Base-by-base conservation (phyloP, 192 early-diverging fungal species). In the Backusella liffmaniae region DNA sequence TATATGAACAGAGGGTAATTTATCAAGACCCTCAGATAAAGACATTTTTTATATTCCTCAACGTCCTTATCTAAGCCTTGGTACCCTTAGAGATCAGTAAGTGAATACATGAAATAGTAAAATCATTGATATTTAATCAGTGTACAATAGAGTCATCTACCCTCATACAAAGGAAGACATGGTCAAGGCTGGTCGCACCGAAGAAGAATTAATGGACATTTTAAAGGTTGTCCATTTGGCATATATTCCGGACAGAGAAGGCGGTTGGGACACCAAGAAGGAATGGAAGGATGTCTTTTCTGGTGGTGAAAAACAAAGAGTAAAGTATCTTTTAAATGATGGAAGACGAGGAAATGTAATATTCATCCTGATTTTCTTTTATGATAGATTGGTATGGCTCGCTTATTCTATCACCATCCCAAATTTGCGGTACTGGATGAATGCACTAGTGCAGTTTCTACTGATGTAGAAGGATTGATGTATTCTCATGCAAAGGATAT, bases 11-110 rank as follows among this genome's bases (percentile, higher is more conserved):
- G 94, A 86, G 73, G 93, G 93, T 71, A 83, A 85, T 6, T 70
- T 94, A 73, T 80, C 87, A 23, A 89, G 91, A 62, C 94, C 94
- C 32, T 85, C 85, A 79, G 84, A 88, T 81, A 86, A 90, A 67
- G 92, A 94, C 80, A 96, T 99, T 77, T 97, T 99, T 80, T 99
- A 99, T 85, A 95, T 99, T 67, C 98, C 98, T 44, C 98, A 99
- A 84, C 90, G 96, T 41, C 96, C 98, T 18, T 99, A 99, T 79
- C 87, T 99, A 37, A 91, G 94, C 53, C 80, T 97, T 16, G 97
- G 98, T 30, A 96, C 94, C 6, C 80, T 99, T 76, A 93, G 98
- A 77, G 97, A 98, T 83, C 96, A 98, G 86, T 86, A 80, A 77
- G 84, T 79, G 13, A 36, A 39, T 29, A 36, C 5, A 41, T 23